These are phyloP conservation scores for Pelargonium cotyledonis DNA, from an alignment of 441 rosid genomes.

Conservation along the genomic window DNA sequence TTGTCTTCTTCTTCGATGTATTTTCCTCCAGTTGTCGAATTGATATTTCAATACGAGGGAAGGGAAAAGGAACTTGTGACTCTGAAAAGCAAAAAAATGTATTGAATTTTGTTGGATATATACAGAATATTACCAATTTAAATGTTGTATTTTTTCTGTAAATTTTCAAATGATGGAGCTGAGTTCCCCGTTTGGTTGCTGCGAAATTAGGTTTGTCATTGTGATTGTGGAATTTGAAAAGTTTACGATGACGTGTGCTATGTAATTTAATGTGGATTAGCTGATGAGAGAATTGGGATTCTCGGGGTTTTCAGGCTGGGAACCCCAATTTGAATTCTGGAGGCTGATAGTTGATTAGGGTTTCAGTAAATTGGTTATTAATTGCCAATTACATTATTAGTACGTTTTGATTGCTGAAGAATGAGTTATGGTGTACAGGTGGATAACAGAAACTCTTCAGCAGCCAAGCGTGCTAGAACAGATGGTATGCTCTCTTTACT, in stretches of 20 bases:
- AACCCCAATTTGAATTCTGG: background rate
- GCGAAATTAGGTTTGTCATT: background rate
- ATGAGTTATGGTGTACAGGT: conserved; percentile 37
- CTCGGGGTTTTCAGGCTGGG: background rate
- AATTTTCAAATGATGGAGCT: background rate
- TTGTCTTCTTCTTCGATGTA: background rate
- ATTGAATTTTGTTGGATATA: background rate
- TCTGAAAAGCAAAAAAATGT: too few relatives aligned
- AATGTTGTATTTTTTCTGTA: background rate
- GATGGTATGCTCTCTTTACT: conserved; percentile 49
- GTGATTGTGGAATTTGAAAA: background rate
- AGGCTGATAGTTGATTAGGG: background rate
- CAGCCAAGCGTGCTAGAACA: conserved; percentile 94
- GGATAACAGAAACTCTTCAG: conserved; percentile 88
- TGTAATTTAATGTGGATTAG: background rate
- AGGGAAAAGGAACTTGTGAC: background rate
- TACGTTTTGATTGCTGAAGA: background rate
- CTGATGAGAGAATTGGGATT: background rate
- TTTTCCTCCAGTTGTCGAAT: background rate
- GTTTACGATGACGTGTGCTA: background rate
- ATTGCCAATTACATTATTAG: background rate
- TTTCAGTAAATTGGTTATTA: background rate
- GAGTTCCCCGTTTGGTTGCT: background rate
- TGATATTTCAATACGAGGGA: background rate
- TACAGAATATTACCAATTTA: background rate